These are phyloP conservation scores for Zalerion maritima DNA, from an alignment of 495 filamentous ascomycete genomes.

Conservation along the genomic window DNA sequence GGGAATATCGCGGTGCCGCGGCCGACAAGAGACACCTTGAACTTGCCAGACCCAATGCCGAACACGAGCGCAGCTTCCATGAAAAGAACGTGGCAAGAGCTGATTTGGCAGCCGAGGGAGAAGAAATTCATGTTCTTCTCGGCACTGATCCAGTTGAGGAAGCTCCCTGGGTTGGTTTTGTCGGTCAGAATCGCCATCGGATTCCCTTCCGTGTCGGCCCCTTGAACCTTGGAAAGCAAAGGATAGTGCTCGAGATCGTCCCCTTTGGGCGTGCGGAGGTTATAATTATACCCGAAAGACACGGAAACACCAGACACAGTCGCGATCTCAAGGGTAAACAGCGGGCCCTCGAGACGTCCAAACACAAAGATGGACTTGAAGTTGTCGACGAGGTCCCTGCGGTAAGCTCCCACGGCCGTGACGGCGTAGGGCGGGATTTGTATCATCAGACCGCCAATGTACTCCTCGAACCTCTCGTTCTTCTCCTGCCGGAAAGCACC, in stretches of 20 bases:
- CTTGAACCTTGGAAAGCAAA: too few species aligned
- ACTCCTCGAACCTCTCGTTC: slow-evolving; percentile 10
- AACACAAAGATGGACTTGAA: slow-evolving; percentile 27
- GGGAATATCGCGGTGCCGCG: slow-evolving; percentile 22
- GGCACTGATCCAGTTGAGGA: slow-evolving; percentile 12
- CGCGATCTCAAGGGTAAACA: slow-evolving; percentile 27
- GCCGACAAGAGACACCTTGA: slow-evolving; percentile 27
- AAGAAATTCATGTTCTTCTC: slow-evolving; percentile 21
- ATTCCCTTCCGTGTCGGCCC: too few species aligned
- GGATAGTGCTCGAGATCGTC: slow-evolving; percentile 24
- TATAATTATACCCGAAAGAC: slow-evolving; percentile 33
- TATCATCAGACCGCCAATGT: slow-evolving; percentile 24
- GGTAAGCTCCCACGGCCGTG: slow-evolving; percentile 25
- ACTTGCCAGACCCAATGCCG: slow-evolving; percentile 8
- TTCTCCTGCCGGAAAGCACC: slow-evolving; percentile 22
- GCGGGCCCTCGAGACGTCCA: slow-evolving; percentile 26
- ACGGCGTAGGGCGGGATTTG: slow-evolving; percentile 22
- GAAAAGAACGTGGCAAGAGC: slow-evolving; percentile 26
- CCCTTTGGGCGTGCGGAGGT: slow-evolving; percentile 16
- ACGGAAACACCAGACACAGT: slow-evolving; percentile 21
- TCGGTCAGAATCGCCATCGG: slow-evolving; percentile 8
- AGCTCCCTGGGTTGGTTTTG: not conserved
- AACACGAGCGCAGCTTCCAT: slow-evolving; percentile 25
- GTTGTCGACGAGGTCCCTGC: not conserved
- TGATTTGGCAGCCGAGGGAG: slow-evolving; percentile 24